phyloP scores from a whole-genome alignment of 2,329 filamentous ascomycete genomes.

The Zymoseptoria tritici region DNA sequence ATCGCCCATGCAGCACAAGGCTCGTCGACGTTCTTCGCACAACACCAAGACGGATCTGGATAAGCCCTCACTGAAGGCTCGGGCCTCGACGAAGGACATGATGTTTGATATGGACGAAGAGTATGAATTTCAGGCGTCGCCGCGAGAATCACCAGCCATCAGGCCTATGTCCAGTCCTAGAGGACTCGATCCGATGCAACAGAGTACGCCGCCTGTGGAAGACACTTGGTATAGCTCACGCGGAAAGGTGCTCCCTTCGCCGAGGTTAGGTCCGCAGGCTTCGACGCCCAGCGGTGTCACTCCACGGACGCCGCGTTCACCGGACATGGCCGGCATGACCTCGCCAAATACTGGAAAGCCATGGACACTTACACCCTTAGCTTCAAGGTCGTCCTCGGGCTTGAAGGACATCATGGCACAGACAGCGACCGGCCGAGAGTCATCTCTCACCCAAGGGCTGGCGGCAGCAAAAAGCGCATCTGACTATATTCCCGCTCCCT shows the following conservation, averaged over 20 bases:
- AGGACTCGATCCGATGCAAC: constrained; percentile 20
- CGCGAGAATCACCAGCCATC: constrained; percentile 23
- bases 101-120: constrained; percentile 96
- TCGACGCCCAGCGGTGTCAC: constrained; percentile 23
- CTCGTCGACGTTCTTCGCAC: constrained; percentile 34
- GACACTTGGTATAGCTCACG: constrained; percentile 36
- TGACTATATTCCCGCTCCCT: constrained; percentile 15
- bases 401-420: constrained; percentile 71
- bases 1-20: constrained; percentile 41
- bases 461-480: constrained; percentile 24
- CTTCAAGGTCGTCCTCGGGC: constrained; percentile 55
- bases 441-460: constrained; percentile 36
- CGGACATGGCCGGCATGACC: constrained; percentile 18
- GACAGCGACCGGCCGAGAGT: constrained; percentile 40
- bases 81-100: constrained; percentile 63
- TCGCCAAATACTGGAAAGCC: constrained; percentile 33
- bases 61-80: constrained; percentile 63
- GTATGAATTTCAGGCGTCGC: constrained; percentile 16
- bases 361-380: constrained; percentile 49
- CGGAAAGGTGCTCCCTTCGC: constrained; percentile 30
- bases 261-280: constrained; percentile 21
- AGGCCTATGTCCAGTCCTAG: constrained; percentile 20
- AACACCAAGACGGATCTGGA: constrained; percentile 34
- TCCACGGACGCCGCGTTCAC: constrained; percentile 28
- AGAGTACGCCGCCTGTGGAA: constrained; percentile 18